Evolutionary conservation across 73 alveolate species (phyloP), one percentile per base, ranked within the genome.

Genomic region (Diophrys appendiculata): DNA sequence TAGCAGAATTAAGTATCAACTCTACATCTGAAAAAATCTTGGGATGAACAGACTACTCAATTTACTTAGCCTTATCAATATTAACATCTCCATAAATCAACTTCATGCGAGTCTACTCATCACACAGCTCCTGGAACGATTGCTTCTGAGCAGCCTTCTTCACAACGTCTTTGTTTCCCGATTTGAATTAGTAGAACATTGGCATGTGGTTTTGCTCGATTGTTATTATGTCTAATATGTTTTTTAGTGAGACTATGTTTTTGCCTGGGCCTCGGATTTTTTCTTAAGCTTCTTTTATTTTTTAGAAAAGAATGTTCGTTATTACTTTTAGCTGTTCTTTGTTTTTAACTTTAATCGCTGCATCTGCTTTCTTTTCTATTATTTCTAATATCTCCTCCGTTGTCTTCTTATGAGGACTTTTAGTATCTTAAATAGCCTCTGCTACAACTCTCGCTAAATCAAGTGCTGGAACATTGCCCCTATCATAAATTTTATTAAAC

Each of bases 261-360:
- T 43, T 43, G 60, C 60, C 60, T 43, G 60, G 60, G 60, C 60
- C 60, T 11, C 60, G 60, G 60, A 43, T 43, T 18, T 43, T 43
- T 43, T 43, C 60, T 43, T 43, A 18, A 18, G 60, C 60, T 5
- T 43, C 60, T 5, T 18, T 5, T 5, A 43, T 43, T 18, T 43
- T 43, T 43, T 43, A 18, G 60, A 43, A 43, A 18, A 43, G 60
- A 18, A 43, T 43, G 5, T 43, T 18, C 5, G 60, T 43, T 5
- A 43, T 18, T 5, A 43, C 60, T 43, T 43, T 43, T 18, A 43
- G 5, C 60, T 43, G 60, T 18, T 43, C 60, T 43, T 43, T 43
- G 60, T 43, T 43, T 43, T 43, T 43, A 11, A 43, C 60, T 43
- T 43, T 43, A 11, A 43, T 5, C 5, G 60, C 60, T 43, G 5